Percentiles rank a stretch among this genome's conserved stretches.
These are phyloP conservation scores for Cladosporium sp. DNA, from an alignment of 2,329 filamentous ascomycete genomes.

Conservation along the genomic window DNA sequence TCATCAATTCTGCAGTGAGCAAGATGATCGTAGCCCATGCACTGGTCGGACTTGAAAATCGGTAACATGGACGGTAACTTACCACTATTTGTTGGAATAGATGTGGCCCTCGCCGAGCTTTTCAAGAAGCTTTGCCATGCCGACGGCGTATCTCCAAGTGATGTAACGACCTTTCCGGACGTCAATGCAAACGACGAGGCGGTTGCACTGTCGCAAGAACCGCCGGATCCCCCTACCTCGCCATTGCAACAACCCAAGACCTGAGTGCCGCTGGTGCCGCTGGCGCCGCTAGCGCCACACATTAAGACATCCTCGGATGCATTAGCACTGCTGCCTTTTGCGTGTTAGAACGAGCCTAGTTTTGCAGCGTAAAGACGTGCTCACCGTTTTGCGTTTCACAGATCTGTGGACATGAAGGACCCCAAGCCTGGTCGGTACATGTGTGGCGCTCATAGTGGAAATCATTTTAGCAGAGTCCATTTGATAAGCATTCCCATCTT, in stretches of 20 bases:
- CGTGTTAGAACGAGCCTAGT: background rate
- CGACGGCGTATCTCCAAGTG: too few relatives aligned
- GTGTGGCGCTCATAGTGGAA: slow-evolving; percentile 34
- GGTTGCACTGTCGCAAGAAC: background rate
- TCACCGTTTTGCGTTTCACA: background rate
- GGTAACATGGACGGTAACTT: too few relatives aligned
- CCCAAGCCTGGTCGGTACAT: slow-evolving; percentile 38
- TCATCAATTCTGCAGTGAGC: too few relatives aligned
- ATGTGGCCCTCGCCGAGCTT: too few relatives aligned
- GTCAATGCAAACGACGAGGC: background rate
- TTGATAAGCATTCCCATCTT: slow-evolving; percentile 37
- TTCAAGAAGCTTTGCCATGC: too few relatives aligned
- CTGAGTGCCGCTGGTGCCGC: background rate
- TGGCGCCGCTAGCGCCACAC: background rate
- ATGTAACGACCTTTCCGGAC: background rate
- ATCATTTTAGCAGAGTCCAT: slow-evolving; percentile 36
- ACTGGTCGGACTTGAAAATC: too few relatives aligned
- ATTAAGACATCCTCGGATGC: background rate
- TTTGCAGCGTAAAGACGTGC: background rate
- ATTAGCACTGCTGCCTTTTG: background rate
- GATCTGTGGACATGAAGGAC: background rate
- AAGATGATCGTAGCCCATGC: too few relatives aligned
- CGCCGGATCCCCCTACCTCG: background rate
- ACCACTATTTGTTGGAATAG: too few relatives aligned
- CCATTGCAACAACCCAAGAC: background rate